These are phyloP conservation scores for Actinidia arguta DNA, from an alignment of 179 eudicot species.

Conservation along the genomic window DNA sequence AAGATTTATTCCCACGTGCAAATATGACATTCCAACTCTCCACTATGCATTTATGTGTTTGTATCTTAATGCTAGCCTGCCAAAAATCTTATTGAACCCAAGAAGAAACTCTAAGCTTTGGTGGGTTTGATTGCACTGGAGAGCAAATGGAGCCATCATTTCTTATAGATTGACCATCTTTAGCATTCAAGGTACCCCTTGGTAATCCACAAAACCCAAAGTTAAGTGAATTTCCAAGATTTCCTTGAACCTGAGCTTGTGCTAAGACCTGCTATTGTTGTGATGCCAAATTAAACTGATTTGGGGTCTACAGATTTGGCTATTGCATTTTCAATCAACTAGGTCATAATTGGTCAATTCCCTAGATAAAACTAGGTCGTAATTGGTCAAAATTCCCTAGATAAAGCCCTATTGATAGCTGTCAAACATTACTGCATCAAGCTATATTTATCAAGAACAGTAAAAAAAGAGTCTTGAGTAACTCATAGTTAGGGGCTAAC, in stretches of 20 bases:
- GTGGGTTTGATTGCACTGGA: constrained; percentile 83
- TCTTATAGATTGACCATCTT: constrained; percentile 87
- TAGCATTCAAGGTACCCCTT: constrained; percentile 71
- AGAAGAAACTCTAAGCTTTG: constrained; percentile 86
- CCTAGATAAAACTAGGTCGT: too few relatives aligned
- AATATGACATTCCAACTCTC: neutral
- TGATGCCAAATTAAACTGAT: constrained; percentile 84
- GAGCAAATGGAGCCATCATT: constrained; percentile 86
- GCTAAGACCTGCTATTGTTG: constrained; percentile 85
- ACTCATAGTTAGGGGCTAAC: constrained; percentile 98
- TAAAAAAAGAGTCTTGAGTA: constrained; percentile 3
- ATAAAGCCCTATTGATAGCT: neutral
- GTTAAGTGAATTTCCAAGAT: constrained; percentile 70
- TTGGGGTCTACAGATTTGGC: constrained; percentile 67
- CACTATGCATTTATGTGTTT: neutral
- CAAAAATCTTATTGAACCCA: neutral
- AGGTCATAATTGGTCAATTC: constrained; percentile 80
- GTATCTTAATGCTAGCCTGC: neutral
- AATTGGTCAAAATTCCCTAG: too few relatives aligned
- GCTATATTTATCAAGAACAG: neutral
- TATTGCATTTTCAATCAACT: constrained; percentile 74
- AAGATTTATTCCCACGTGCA: neutral
- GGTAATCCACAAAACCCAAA: constrained; percentile 88
- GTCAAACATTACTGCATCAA: constrained; percentile 16
- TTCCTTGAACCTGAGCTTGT: constrained; percentile 87